Base-by-base conservation (phyloP, 805 yeast species). In the Starmera dryadoides region DNA sequence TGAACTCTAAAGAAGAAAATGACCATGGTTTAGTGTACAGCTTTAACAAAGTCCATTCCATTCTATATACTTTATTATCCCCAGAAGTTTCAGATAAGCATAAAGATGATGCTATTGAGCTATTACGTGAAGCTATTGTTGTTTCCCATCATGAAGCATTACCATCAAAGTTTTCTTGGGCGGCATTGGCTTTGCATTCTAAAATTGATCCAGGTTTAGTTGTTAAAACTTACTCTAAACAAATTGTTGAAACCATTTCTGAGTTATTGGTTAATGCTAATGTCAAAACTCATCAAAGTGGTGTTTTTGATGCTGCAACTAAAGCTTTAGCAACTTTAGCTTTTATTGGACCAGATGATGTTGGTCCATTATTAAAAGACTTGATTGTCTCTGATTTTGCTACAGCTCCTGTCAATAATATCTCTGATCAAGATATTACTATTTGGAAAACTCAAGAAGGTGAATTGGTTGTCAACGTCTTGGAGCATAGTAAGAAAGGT, bases 371-470 rank as follows among this genome's bases (percentile, higher is more conserved):
- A 14, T 37, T 88, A 15, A 58, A 68, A 1, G 55, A 64, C 0
- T 49, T 66, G 11, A 58, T 88, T 30, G 40, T 50, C 4, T 34
- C 49, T 0, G 80, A 76, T 37, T 58, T 85, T 2, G 11, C 22
- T 58, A 63, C 17, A 48, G 55, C 12, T 44, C 58, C 0, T 42
- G 52, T 2, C 46, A 49, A 60, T 0, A 57, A 59, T 1, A 53
- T 82, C 25, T 69, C 78, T 42, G 66, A 56, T 2, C 65, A 71
- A 11, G 75, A 79, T 31, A 53, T 84, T 16, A 59, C 62, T 12
- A 83, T 93, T 28, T 86, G 86, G 82, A 68, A 63, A 34, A 81
- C 82, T 9, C 56, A 67, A 0, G 94, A 80, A 34, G 94, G 88
- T 2, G 79, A 73, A 34, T 56, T 82, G 39, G 93, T 83, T 2